A percentile compares a stretch with the other conserved stretches of the same genome.
Conservation (phyloP, 495 filamentous ascomycete species). For the Rhypophila decipiens region DNA sequence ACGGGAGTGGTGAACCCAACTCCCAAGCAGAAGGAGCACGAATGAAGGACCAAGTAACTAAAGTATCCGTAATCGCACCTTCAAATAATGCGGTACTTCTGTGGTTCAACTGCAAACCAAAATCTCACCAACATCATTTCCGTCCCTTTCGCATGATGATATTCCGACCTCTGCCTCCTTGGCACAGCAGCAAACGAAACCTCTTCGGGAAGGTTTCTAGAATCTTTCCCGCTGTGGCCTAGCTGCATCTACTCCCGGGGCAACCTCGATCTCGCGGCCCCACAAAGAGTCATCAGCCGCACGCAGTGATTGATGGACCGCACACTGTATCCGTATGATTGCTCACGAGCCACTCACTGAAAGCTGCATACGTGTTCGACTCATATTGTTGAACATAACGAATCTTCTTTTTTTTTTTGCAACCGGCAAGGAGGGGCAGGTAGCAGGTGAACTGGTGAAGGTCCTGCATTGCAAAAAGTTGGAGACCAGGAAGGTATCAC, state of each 20-base stretch:
- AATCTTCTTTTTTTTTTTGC: no score
- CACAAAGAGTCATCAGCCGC: not conserved
- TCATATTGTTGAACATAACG: not conserved
- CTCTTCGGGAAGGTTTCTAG: not conserved
- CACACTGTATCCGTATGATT: no score
- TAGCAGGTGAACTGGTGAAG: no score
- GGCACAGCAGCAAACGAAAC: not conserved
- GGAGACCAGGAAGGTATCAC: no score
- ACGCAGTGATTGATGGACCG: not conserved
- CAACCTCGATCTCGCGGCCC: not conserved
- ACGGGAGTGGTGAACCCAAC: not conserved
- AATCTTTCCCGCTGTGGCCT: not conserved
- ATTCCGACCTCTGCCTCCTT: not conserved
- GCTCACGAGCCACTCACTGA: no score
- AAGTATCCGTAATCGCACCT: no score
- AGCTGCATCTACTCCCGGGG: not conserved
- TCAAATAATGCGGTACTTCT: no score
- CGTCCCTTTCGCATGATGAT: not conserved
- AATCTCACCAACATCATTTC: not conserved
- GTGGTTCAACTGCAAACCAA: not conserved
- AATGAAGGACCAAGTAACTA: not conserved
- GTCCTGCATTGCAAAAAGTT: no score
- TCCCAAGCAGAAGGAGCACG: not conserved
- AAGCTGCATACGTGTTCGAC: no score
- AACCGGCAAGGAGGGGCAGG: no score